These are phyloP conservation scores for Thamnidium elegans DNA, from an alignment of 192 early-diverging fungal species.

Conservation along the genomic window DNA sequence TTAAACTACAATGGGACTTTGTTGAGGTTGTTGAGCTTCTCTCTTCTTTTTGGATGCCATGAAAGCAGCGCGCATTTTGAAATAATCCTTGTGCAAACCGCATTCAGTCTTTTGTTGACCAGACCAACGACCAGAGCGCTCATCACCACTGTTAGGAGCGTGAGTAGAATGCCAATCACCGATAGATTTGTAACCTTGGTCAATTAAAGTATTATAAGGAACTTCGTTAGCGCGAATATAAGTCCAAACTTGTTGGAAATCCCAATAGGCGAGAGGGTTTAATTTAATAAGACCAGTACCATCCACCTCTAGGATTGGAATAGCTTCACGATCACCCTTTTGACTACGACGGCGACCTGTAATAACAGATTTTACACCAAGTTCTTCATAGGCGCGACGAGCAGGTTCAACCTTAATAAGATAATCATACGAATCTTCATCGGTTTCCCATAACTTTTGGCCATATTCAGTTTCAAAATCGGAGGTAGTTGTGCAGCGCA, in stretches of 20 bases:
- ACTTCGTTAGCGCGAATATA: constrained; percentile 84
- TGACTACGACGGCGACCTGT: constrained; percentile 89
- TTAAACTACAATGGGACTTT: not conserved
- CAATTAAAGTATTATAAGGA: constrained; percentile 86
- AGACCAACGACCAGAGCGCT: constrained; percentile 88
- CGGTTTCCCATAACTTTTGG: constrained; percentile 76
- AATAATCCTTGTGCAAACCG: constrained; percentile 95
- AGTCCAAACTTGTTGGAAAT: constrained; percentile 83
- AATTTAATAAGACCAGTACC: constrained; percentile 81
- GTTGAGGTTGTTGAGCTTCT: constrained; percentile 37
- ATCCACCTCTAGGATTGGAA: constrained; percentile 84
- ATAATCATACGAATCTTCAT: constrained; percentile 83
- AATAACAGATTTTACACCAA: constrained; percentile 75
- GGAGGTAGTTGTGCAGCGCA: constrained; percentile 50
- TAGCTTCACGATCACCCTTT: constrained; percentile 71
- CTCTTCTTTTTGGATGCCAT: constrained; percentile 74
- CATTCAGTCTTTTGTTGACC: constrained; percentile 91
- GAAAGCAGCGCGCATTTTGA: constrained; percentile 83
- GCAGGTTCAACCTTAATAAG: constrained; percentile 93
- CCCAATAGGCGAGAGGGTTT: constrained; percentile 91
- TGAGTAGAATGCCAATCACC: constrained; percentile 92
- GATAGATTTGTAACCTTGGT: constrained; percentile 88
- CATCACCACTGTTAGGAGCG: constrained; percentile 64
- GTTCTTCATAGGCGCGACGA: constrained; percentile 77
- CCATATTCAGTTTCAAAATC: constrained; percentile 78